A percentile compares a stretch with the other conserved stretches of the same genome.
These are phyloP conservation scores for Picea engelmannii DNA, from an alignment of 83 land plant species.

Conservation along the genomic window DNA sequence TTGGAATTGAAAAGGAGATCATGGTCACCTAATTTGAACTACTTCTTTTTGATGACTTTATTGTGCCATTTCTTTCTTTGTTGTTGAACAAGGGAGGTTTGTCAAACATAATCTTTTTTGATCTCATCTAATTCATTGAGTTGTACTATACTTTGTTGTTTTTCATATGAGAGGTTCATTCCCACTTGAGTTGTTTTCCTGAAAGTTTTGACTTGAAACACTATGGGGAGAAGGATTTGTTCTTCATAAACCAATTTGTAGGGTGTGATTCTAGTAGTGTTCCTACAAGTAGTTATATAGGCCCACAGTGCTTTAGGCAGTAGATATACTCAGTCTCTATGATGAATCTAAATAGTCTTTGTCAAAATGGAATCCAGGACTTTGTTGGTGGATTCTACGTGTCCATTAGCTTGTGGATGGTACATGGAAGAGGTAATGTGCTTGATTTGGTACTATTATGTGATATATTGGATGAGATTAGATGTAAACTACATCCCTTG, in stretches of 20 bases:
- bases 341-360: too few relatives aligned
- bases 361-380: too few relatives aligned
- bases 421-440: neutral
- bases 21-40: too few relatives aligned
- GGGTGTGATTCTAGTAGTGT: neutral
- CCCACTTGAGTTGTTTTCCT: neutral
- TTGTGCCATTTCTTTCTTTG: too few relatives aligned
- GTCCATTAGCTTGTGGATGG: neutral
- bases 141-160: neutral
- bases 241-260: neutral
- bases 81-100: too few relatives aligned
- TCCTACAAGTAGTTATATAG: neutral
- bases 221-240: neutral
- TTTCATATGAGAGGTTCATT: neutral
- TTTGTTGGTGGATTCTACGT: too few relatives aligned
- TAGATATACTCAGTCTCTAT: neutral
- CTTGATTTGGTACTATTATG: neutral
- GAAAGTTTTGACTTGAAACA: neutral
- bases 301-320: neutral
- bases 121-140: neutral
- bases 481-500: neutral
- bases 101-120: neutral
- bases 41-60: too few relatives aligned
- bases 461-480: neutral
- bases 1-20: too few relatives aligned